These are phyloP conservation scores for Quercus aquifolioides DNA, from an alignment of 306 rosid species.

Conservation along the genomic window DNA sequence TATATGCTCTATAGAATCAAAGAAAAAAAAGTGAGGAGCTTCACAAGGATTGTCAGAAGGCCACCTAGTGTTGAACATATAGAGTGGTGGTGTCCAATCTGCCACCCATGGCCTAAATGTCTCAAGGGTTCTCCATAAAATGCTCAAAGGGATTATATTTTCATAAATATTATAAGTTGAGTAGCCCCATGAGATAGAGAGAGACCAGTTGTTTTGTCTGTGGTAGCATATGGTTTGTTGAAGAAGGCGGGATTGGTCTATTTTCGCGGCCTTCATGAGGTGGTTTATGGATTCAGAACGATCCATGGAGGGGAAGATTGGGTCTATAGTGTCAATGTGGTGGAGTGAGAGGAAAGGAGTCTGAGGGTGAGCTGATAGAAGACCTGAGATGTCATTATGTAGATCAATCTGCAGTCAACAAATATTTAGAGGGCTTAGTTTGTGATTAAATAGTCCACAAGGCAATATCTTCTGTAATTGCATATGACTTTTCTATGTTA, in stretches of 20 bases:
- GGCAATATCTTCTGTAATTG: no score
- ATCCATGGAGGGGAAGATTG: conserved; percentile 44
- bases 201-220: conserved; percentile 38
- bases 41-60: conserved; percentile 30
- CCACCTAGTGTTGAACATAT: conserved; percentile 43
- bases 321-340: conserved; percentile 42
- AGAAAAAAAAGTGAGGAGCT: conserved; percentile 44
- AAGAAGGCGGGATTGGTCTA: conserved; percentile 37
- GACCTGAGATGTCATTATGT: conserved; percentile 33
- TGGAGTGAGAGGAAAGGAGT: conserved; percentile 43
- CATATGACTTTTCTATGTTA: no score
- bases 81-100: conserved; percentile 17
- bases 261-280: conserved; percentile 34
- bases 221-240: conserved; percentile 57
- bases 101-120: conserved; percentile 35
- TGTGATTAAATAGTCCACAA: no score
- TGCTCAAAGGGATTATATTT: conserved; percentile 25
- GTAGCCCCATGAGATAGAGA: conserved; percentile 58
- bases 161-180: conserved; percentile 46
- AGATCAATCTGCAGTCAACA: conserved; percentile 35
- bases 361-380: conserved; percentile 44
- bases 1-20: conserved; percentile 14
- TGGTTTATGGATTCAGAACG: conserved; percentile 38
- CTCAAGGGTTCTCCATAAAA: conserved; percentile 37
- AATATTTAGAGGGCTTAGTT: no score